Evolutionary conservation across 108 stramenopile species (phyloP).

Genomic region (Mediolabrus comicus): DNA sequence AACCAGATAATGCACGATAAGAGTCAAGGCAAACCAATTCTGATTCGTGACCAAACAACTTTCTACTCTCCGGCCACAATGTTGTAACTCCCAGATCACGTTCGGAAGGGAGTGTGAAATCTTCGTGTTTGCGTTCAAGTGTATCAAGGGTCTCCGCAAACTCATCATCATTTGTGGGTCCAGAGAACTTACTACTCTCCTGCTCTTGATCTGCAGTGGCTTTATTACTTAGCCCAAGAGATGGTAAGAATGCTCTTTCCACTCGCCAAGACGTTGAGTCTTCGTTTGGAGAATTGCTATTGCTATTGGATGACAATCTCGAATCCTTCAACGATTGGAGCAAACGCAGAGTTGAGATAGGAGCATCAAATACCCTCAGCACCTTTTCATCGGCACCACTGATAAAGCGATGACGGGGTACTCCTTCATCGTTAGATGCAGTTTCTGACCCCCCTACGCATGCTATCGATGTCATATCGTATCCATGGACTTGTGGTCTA

Average conservation of each 20-base stretch:
- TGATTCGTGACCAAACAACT: slow-evolving; percentile 83
- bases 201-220: slow-evolving; percentile 56
- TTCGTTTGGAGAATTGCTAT: not conserved
- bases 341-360: slow-evolving; percentile 55
- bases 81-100: slow-evolving; percentile 80
- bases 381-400: slow-evolving; percentile 91
- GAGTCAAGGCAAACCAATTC: slow-evolving; percentile 78
- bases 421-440: slow-evolving; percentile 10
- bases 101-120: slow-evolving; percentile 65
- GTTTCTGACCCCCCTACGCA: slow-evolving; percentile 48
- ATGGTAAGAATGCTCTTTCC: slow-evolving; percentile 84
- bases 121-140: slow-evolving; percentile 2
- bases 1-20: slow-evolving; percentile 39
- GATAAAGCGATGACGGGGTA: slow-evolving; percentile 67
- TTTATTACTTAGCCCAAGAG: slow-evolving; percentile 85
- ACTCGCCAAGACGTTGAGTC: slow-evolving; percentile 52
- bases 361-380: slow-evolving; percentile 83
- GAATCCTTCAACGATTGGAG: slow-evolving; percentile 33
- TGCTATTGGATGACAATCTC: not conserved
- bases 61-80: slow-evolving; percentile 83
- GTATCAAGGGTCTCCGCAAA: slow-evolving; percentile 16
- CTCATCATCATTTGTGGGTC: slow-evolving; percentile 24
- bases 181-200: slow-evolving; percentile 35
- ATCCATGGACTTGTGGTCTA: slow-evolving; percentile 89
- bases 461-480: slow-evolving; percentile 71